Percentiles rank a stretch among this genome's conserved stretches.
Conservation (phyloP, 208 protist species). For the Angomonas ambiguus region DNA sequence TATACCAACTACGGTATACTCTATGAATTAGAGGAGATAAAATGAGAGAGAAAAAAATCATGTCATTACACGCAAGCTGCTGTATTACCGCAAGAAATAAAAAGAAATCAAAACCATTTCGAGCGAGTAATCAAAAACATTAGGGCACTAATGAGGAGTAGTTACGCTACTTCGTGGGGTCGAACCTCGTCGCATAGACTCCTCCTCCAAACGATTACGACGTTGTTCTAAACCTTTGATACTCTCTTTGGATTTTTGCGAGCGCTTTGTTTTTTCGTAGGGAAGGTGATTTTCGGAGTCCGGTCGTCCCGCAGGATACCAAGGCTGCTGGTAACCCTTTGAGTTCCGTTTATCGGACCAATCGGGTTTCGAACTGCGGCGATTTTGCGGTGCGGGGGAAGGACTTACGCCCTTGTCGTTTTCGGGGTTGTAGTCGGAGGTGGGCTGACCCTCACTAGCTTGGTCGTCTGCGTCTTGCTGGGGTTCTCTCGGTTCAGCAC, state of each 20-base stretch:
- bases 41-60: too few species aligned
- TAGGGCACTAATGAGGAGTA: not conserved
- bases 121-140: constrained; percentile 15
- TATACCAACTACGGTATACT: too few species aligned
- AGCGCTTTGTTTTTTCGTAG: constrained; percentile 62
- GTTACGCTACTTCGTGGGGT: constrained; percentile 23
- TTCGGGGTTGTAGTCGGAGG: constrained; percentile 6
- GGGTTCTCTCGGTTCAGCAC: constrained; percentile 5
- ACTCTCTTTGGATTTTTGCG: constrained; percentile 48
- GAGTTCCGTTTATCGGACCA: not conserved
- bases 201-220: constrained; percentile 37
- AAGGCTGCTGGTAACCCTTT: constrained; percentile 48
- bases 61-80: too few species aligned
- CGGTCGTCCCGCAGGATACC: constrained; percentile 50
- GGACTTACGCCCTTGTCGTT: constrained; percentile 10
- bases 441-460: constrained; percentile 5
- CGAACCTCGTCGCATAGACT: constrained; percentile 43
- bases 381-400: not conserved
- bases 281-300: constrained; percentile 53
- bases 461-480: constrained; percentile 11
- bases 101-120: not conserved
- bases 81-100: constrained; percentile 11
- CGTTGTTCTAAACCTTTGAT: constrained; percentile 64
- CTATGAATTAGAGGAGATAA: too few species aligned
- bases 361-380: constrained; percentile 1